Evolutionary conservation across 163 green algal species (phyloP).

Genomic region (Chlamydomonas reinhardtii): DNA sequence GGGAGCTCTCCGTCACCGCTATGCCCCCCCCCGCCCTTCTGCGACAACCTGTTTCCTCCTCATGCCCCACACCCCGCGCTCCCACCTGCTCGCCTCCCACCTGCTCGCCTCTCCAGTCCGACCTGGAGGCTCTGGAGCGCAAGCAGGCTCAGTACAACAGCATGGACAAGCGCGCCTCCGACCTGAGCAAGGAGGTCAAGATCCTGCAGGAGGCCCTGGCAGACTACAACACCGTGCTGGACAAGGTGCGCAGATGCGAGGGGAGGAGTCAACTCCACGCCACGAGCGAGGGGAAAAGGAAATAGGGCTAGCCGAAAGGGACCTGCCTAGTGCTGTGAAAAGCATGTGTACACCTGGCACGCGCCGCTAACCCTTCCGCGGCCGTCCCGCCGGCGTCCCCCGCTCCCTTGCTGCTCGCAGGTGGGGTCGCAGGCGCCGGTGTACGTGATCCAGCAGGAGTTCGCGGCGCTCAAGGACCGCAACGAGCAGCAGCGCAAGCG

Average conservation of each 20-base stretch:
- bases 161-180: slow-evolving; percentile 58
- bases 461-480: slow-evolving; percentile 58
- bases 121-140: slow-evolving; percentile 65
- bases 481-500: slow-evolving; percentile 71
- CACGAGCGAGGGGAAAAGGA: too few relatives aligned
- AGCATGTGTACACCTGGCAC: not conserved
- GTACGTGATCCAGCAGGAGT: slow-evolving; percentile 66
- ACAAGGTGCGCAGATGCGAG: slow-evolving; percentile 64
- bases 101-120: slow-evolving; percentile 14
- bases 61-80: too few relatives aligned
- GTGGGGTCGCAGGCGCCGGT: slow-evolving; percentile 67
- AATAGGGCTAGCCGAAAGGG: too few relatives aligned
- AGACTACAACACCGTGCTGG: slow-evolving; percentile 82
- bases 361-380: too few relatives aligned
- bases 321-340: too few relatives aligned
- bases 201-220: slow-evolving; percentile 74
- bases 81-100: too few relatives aligned
- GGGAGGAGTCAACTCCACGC: too few relatives aligned
- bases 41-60: too few relatives aligned
- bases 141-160: slow-evolving; percentile 61
- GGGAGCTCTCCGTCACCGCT: too few relatives aligned
- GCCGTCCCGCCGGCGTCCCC: too few relatives aligned
- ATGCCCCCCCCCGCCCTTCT: too few relatives aligned
- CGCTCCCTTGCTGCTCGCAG: slow-evolving; percentile 41
- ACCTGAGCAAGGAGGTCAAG: slow-evolving; percentile 76